phyloP scores from a whole-genome alignment of 148 eudicot genomes.

The Limonium bicolor region DNA sequence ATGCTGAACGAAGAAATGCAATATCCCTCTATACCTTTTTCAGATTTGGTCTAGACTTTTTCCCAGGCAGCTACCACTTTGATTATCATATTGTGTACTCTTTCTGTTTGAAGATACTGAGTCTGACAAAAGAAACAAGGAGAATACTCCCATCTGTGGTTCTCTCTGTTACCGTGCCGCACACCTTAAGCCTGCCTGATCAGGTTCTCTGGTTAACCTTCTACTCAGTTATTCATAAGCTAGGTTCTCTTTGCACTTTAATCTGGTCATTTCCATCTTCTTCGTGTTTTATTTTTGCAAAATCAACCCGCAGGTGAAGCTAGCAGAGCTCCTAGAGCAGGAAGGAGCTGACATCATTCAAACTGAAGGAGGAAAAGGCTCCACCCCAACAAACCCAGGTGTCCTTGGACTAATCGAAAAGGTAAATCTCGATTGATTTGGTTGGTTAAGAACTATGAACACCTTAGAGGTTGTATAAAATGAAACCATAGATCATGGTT shows the following conservation, averaged over 20 bases:
- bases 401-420: constrained; percentile 81
- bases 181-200: constrained; percentile 79
- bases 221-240: background rate
- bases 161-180: constrained; percentile 92
- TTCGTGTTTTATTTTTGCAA: background rate
- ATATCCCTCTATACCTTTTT: background rate
- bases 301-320: constrained; percentile 27
- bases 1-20: constrained; percentile 1
- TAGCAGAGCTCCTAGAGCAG: constrained; percentile 65
- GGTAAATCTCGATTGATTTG: too few relatives aligned
- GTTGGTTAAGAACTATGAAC: too few relatives aligned
- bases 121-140: constrained; percentile 57
- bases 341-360: constrained; percentile 86
- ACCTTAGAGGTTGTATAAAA: too few relatives aligned
- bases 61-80: too few relatives aligned
- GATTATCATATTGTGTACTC: background rate
- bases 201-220: constrained; percentile 25
- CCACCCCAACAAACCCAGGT: constrained; percentile 64
- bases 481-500: too few relatives aligned
- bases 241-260: background rate
- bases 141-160: constrained; percentile 50
- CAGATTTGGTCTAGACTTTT: background rate
- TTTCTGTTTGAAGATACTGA: constrained; percentile 33
- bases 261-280: background rate
- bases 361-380: constrained; percentile 90